Percentiles rank a stretch among this genome's conserved stretches.
Evolutionary conservation across 345 rosid genomes (phyloP).

Genomic region (Eucalyptus grandis): DNA sequence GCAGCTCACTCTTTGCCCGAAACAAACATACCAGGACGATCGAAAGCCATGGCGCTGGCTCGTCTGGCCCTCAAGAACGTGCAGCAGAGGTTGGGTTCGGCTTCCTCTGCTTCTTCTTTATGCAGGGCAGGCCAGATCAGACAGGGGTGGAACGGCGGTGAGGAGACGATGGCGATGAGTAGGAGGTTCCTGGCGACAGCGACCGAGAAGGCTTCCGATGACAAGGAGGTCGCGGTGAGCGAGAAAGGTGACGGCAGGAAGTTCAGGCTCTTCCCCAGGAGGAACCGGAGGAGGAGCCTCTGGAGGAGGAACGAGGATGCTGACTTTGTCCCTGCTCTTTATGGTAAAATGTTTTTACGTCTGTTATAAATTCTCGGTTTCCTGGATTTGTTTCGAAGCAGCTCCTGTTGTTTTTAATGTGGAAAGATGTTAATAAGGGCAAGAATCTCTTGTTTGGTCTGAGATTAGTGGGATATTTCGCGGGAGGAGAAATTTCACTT

Average conservation of each 20-base stretch:
- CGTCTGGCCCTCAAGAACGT: conserved; percentile 50
- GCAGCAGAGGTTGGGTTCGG: conserved; percentile 13
- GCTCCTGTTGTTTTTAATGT: background rate
- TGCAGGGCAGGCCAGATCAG: background rate
- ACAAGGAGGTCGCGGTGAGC: conserved; percentile 30
- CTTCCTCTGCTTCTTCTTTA: conserved; percentile 1
- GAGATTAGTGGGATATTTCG: background rate
- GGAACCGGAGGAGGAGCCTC: conserved; percentile 32
- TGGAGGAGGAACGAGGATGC: conserved; percentile 32
- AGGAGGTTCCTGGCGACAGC: conserved; percentile 24
- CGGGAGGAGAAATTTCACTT: background rate
- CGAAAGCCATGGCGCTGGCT: conserved; percentile 39
- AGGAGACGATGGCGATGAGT: conserved; percentile 1
- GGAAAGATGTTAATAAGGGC: background rate
- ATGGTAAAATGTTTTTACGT: conserved; percentile 13
- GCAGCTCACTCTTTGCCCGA: background rate
- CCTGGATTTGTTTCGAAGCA: background rate
- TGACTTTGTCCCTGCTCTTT: conserved; percentile 37
- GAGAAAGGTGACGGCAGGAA: conserved; percentile 17
- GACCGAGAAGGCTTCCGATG: conserved; percentile 6
- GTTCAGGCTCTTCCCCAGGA: conserved; percentile 21
- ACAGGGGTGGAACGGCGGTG: background rate
- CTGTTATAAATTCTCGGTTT: background rate
- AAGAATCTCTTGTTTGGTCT: background rate
- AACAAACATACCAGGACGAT: background rate